Evolutionary conservation across 2,329 filamentous ascomycete species (phyloP).

Genomic region (Verticillium nubilum): DNA sequence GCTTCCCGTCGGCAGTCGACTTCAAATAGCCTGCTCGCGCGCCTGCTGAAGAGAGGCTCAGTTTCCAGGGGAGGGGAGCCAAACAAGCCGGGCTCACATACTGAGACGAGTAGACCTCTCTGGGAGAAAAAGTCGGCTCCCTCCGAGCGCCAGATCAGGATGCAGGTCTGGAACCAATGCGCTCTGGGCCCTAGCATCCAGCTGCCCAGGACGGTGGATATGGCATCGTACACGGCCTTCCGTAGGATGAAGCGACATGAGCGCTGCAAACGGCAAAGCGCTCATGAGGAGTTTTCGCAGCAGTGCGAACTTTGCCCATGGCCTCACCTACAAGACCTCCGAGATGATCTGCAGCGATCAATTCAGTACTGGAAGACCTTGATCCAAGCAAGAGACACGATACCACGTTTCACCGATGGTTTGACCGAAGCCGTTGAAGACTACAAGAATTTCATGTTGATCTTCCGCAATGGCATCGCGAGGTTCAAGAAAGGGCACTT

Average conservation of each 20-base stretch:
- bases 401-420: not conserved
- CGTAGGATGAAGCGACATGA: constrained; percentile 1
- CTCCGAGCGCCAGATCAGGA: not conserved
- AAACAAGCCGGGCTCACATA: not conserved
- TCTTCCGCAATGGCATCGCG: not conserved
- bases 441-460: constrained; percentile 8
- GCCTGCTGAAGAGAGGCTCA: not conserved
- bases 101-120: not conserved
- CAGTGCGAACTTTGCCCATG: constrained; percentile 10
- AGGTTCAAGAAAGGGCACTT: not conserved
- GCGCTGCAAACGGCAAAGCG: not conserved
- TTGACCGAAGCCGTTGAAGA: not conserved
- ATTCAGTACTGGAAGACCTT: constrained; percentile 9
- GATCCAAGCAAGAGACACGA: not conserved
- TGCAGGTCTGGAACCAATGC: constrained; percentile 2
- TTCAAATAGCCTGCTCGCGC: not conserved
- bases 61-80: not conserved
- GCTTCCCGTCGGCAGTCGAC: not conserved
- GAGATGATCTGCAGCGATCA: constrained; percentile 3
- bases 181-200: not conserved
- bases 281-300: not conserved
- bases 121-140: not conserved
- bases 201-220: constrained; percentile 1
- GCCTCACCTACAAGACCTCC: constrained; percentile 5
- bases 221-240: constrained; percentile 7